Percentiles rank a stretch among this genome's conserved stretches.
These are phyloP conservation scores for Linnemannia hyalina DNA, from an alignment of 192 early-diverging fungal genomes.

Conservation along the genomic window DNA sequence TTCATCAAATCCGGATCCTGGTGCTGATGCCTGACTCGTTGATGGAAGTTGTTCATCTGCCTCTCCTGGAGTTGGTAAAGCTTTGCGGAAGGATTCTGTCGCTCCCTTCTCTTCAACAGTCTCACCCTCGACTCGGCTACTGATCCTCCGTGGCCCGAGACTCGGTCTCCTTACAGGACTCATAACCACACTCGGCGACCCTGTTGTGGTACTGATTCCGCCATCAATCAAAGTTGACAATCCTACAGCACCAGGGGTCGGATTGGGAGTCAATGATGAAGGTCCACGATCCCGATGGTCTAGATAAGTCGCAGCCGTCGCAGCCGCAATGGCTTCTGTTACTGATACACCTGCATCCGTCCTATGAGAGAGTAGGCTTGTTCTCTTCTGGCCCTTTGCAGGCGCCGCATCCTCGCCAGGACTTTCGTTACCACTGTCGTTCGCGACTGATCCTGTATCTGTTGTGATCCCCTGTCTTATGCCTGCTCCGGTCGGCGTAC, in stretches of 20 bases:
- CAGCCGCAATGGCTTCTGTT: slow-evolving; percentile 39
- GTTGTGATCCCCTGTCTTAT: neutral
- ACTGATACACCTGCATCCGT: neutral
- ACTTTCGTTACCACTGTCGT: slow-evolving; percentile 10
- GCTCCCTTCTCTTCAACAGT: neutral
- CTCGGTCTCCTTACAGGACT: slow-evolving; percentile 26
- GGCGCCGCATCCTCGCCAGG: neutral
- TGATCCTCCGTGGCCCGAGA: slow-evolving; percentile 36
- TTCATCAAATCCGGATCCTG: neutral
- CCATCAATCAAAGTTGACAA: neutral
- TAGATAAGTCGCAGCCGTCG: slow-evolving; percentile 36
- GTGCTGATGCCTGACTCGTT: neutral
- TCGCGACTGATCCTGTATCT: neutral
- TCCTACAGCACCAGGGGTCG: neutral
- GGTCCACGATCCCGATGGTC: slow-evolving; percentile 9
- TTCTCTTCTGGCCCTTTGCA: neutral
- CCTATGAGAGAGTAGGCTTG: neutral
- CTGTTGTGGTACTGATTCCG: slow-evolving; percentile 14
- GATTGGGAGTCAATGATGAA: neutral
- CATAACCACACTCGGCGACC: neutral
- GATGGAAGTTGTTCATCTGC: neutral
- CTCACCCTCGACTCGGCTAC: slow-evolving; percentile 33
- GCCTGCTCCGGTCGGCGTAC: neutral
- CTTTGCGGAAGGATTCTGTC: neutral
- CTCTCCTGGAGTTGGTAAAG: neutral